Percentiles rank a stretch among this genome's conserved stretches.
Conservation (phyloP, 495 filamentous ascomycete genomes). For the Penicillium fimorum region DNA sequence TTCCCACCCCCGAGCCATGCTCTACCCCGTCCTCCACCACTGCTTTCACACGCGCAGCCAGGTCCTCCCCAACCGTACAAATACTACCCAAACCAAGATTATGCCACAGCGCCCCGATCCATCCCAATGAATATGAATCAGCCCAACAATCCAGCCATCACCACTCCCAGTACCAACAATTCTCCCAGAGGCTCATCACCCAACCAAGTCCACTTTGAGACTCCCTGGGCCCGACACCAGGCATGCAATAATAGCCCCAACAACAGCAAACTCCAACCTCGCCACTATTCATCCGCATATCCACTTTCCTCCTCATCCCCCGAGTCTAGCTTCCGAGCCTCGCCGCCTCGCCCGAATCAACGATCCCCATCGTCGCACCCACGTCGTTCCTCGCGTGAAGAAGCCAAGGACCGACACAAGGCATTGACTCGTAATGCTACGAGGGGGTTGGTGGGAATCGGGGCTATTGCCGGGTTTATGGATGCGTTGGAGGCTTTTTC, state of each 20-base stretch:
- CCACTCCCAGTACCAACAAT: conserved; percentile 12
- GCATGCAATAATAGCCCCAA: conserved; percentile 12
- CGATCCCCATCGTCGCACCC: conserved; percentile 17
- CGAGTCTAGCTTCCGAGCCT: conserved; percentile 16
- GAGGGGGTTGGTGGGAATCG: conserved; percentile 41
- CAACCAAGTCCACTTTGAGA: conserved; percentile 17
- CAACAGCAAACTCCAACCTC: conserved; percentile 17
- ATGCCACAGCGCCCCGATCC: conserved; percentile 15
- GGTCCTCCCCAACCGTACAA: conserved; percentile 9
- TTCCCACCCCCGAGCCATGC: conserved; percentile 18
- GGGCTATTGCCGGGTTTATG: conserved; percentile 45
- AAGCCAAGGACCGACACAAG: conserved; percentile 26
- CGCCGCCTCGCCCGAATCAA: conserved; percentile 21
- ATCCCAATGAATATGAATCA: conserved; percentile 16
- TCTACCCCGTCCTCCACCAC: conserved; percentile 12
- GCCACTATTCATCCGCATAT: conserved; percentile 19
- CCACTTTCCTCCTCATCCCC: conserved; percentile 26
- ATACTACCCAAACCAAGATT: conserved; percentile 11
- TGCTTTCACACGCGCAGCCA: neutral
- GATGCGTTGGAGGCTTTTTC: conserved; percentile 43
- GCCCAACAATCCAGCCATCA: conserved; percentile 1
- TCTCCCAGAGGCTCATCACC: conserved; percentile 21
- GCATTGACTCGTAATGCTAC: conserved; percentile 36
- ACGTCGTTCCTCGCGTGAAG: conserved; percentile 20
- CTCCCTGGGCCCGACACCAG: conserved; percentile 11